These are phyloP conservation scores for Colletotrichum caudatum DNA, from an alignment of 2,329 filamentous ascomycete species.

Conservation along the genomic window DNA sequence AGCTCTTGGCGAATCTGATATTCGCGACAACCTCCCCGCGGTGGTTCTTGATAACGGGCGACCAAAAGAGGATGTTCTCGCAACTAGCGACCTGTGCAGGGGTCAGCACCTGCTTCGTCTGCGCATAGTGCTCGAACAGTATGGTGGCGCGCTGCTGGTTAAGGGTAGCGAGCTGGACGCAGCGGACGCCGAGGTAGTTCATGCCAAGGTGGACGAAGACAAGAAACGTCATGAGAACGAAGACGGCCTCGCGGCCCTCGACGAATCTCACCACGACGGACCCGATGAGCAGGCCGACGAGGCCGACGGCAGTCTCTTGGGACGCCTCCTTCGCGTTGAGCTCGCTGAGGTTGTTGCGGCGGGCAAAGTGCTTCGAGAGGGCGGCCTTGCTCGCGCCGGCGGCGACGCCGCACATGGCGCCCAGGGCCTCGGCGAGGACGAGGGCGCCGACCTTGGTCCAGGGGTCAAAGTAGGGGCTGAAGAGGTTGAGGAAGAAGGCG, in stretches of 20 bases:
- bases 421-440: conserved; percentile 62
- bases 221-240: conserved; percentile 77
- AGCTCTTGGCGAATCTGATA: conserved; percentile 58
- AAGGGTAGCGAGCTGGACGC: conserved; percentile 84
- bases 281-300: conserved; percentile 87
- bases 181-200: conserved; percentile 87
- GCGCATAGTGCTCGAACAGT: conserved; percentile 72
- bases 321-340: conserved; percentile 95
- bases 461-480: conserved; percentile 78
- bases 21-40: conserved; percentile 46
- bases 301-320: conserved; percentile 92
- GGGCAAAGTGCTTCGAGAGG: conserved; percentile 91
- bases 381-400: conserved; percentile 92
- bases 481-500: conserved; percentile 86
- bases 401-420: conserved; percentile 85
- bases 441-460: conserved; percentile 63
- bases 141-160: conserved; percentile 90
- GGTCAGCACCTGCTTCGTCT: conserved; percentile 63
- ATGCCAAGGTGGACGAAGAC: conserved; percentile 82
- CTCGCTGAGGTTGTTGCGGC: conserved; percentile 87
- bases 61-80: conserved; percentile 72
- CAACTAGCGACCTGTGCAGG: conserved; percentile 74
- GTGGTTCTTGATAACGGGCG: conserved; percentile 48
- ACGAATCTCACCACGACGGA: conserved; percentile 84
- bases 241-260: conserved; percentile 77